Evolutionary conservation across 2,329 filamentous ascomycete species (phyloP).

Genomic region (Penicillium sp.): DNA sequence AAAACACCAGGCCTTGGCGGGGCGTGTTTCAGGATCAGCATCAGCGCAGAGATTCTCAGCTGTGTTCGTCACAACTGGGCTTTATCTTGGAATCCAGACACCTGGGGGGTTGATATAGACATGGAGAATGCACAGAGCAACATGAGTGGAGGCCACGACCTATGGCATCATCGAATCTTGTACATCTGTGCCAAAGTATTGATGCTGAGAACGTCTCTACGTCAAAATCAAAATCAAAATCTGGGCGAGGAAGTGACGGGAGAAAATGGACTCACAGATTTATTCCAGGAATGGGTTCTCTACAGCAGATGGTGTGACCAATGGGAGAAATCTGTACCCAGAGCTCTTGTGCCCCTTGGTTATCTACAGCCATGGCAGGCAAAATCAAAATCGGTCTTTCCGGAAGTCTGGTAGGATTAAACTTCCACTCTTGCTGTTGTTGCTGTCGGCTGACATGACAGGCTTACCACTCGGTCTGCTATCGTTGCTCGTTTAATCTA

Average conservation of each 20-base stretch:
- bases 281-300: conserved; percentile 73
- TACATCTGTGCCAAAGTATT: conserved; percentile 85
- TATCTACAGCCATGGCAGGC: conserved; percentile 71
- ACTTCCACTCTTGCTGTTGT: neutral
- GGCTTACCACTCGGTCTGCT: conserved; percentile 79
- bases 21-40: conserved; percentile 93
- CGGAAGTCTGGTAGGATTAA: conserved; percentile 73
- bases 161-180: conserved; percentile 86
- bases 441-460: conserved; percentile 34
- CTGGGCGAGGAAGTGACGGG: conserved; percentile 57
- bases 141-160: conserved; percentile 67
- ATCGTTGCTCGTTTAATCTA: conserved; percentile 85
- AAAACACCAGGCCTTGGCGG: conserved; percentile 74
- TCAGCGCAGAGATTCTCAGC: conserved; percentile 85
- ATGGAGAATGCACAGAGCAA: conserved; percentile 59
- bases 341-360: conserved; percentile 84
- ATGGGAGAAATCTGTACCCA: conserved; percentile 77
- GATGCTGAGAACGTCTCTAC: conserved; percentile 75
- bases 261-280: conserved; percentile 63
- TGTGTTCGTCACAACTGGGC: conserved; percentile 87
- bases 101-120: conserved; percentile 83
- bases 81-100: conserved; percentile 83
- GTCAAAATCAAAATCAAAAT: conserved; percentile 61
- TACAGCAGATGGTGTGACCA: conserved; percentile 79
- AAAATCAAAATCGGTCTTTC: conserved; percentile 72